A percentile compares a stretch with the other conserved stretches of the same genome.
These are phyloP conservation scores for Phanerodontia chrysosporium DNA, from an alignment of 768 basidiomycete genomes.

Conservation along the genomic window DNA sequence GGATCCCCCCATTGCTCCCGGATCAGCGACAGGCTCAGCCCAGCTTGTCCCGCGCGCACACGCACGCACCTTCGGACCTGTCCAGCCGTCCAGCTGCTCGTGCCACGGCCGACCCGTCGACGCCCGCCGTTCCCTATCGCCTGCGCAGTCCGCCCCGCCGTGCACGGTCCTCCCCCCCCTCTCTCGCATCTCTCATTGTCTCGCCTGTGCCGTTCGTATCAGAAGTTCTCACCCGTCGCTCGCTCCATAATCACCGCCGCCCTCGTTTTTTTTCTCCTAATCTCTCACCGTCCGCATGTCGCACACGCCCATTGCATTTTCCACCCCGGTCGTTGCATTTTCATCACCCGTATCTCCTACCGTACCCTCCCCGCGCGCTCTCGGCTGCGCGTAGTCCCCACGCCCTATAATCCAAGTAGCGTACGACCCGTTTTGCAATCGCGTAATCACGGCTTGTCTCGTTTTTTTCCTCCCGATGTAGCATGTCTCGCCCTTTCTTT, in stretches of 20 bases:
- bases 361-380: neutral
- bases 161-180: neutral
- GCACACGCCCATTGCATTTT: neutral
- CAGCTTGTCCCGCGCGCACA: no score
- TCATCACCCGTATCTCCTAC: neutral
- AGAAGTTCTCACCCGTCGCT: neutral
- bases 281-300: neutral
- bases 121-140: no score
- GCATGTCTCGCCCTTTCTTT: neutral
- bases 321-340: neutral
- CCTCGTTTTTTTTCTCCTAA: neutral
- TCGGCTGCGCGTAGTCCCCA: neutral
- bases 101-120: no score
- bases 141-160: no score
- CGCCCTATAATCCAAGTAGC: neutral
- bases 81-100: no score
- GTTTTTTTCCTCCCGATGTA: neutral
- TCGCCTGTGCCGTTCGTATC: neutral
- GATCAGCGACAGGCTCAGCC: neutral
- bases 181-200: neutral
- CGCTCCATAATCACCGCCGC: neutral
- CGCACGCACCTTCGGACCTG: no score
- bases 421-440: neutral
- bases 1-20: neutral
- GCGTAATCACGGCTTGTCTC: neutral